Base-by-base conservation (phyloP, 2,329 filamentous ascomycete genomes). In the Blastomyces silverae region DNA sequence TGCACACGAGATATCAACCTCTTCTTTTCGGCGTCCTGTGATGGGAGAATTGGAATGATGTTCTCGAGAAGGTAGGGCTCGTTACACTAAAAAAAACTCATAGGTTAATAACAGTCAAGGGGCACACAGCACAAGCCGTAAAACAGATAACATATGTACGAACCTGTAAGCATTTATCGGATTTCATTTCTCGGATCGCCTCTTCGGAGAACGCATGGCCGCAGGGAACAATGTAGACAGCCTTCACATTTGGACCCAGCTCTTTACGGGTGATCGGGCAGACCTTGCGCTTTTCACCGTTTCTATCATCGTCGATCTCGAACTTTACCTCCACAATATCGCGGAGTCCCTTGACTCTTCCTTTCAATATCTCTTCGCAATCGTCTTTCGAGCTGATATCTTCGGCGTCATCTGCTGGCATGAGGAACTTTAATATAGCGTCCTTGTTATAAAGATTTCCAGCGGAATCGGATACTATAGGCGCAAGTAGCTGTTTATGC, bases 361-460 rank as follows among this genome's bases (percentile, higher is more conserved):
- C 84, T 65, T 81, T 80, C 28, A 87, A 80, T 62, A 85, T 80
- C 68, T 83, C 82, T 64, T 89, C 85, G 55, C 87, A 87, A 69
- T 90, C 84, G 57, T 80, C 79, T 64, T 83, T 83, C 52, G 76
- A 77, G 68, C 79, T 80, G 57, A 80, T 79, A 22, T 79, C 85
- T 31, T 74, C 87, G 39, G 78, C 78, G 48, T 84, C 80, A 46
- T 83, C 81, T 56, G 79, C 78, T 0, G 81, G 81, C 1, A 90
- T 79, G 1, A 91, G 79, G 67, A 83, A 87, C 71, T 88, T 85
- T 64, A 99, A 82, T 25, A 97, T 84, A 0, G 91, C 87, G 74
- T 97, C 92, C 78, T 97, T 97, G 74, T 96, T 97, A 83, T 96
- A 99, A 0, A 99, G 83, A 25, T 87, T 87, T 0, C 95, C 95